phyloP scores from a whole-genome alignment of 169 alveolate genomes.

The Babesia ovis region DNA sequence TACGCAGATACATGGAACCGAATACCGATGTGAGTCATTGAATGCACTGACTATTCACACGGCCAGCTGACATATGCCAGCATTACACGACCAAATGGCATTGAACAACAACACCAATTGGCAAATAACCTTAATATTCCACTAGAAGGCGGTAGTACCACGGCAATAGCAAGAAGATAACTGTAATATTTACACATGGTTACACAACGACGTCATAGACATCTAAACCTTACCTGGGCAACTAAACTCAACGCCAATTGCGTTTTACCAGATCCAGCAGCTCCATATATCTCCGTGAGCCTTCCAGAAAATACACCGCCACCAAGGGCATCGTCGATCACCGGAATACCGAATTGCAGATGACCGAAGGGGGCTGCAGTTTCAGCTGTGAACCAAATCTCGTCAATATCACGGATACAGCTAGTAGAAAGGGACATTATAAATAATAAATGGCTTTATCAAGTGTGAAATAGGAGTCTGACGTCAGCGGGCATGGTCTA shows the following conservation, averaged over 20 bases:
- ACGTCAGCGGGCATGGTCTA: slow-evolving; percentile 84
- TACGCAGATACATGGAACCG: too few species aligned
- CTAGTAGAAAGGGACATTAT: slow-evolving; percentile 4
- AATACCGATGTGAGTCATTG: too few species aligned
- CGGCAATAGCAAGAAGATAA: too few species aligned
- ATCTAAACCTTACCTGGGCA: slow-evolving; percentile 50
- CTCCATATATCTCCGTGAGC: slow-evolving; percentile 60
- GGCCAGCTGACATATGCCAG: too few species aligned
- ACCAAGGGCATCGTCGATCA: slow-evolving; percentile 47
- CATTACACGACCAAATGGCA: too few species aligned
- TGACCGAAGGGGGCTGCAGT: neutral
- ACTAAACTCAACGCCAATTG: slow-evolving; percentile 59
- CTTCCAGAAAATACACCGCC: slow-evolving; percentile 57
- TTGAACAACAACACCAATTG: too few species aligned
- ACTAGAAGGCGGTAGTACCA: too few species aligned
- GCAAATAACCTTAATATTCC: too few species aligned
- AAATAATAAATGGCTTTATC: neutral
- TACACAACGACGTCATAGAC: too few species aligned
- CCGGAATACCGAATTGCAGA: slow-evolving; percentile 37
- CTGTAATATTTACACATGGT: too few species aligned
- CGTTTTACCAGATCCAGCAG: slow-evolving; percentile 63
- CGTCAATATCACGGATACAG: slow-evolving; percentile 26
- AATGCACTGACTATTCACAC: too few species aligned
- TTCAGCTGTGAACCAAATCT: slow-evolving; percentile 37
- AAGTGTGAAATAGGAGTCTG: slow-evolving; percentile 3